Evolutionary conservation across 1,284 basidiomycete genomes (phyloP).

Genomic region (Moesziomyces globuligerus): DNA sequence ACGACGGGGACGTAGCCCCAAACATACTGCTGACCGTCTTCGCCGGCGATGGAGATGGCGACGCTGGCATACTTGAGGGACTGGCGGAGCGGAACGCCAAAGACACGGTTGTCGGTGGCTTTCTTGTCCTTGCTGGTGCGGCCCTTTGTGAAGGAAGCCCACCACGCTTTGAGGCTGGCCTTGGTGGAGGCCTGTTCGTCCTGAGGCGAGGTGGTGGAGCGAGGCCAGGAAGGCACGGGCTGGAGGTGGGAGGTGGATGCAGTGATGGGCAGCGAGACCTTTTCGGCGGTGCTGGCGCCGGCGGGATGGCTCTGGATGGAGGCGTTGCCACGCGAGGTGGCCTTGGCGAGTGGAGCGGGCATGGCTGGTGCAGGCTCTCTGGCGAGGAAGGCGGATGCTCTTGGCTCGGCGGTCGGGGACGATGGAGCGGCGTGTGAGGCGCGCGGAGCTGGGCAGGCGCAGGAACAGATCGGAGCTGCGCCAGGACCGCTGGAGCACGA

Average conservation of each 20-base stretch:
- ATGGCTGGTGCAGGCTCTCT: conserved; percentile 7
- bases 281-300: conserved; percentile 13
- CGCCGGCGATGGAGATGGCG: conserved; percentile 89
- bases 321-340: conserved; percentile 34
- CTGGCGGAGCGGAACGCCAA: conserved; percentile 84
- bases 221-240: conserved; percentile 41
- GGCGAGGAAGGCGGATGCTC: neutral
- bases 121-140: conserved; percentile 46
- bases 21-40: conserved; percentile 66
- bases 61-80: conserved; percentile 87
- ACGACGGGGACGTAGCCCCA: conserved; percentile 89
- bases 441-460: no score
- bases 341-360: conserved; percentile 40
- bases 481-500: neutral
- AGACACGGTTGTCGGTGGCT: conserved; percentile 70
- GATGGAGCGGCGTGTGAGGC: neutral
- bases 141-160: conserved; percentile 59
- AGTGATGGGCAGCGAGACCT: conserved; percentile 15
- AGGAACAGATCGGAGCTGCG: neutral
- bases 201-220: conserved; percentile 21
- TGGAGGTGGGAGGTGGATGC: conserved; percentile 46
- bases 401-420: neutral
- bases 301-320: conserved; percentile 41
- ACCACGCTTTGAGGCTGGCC: conserved; percentile 54
- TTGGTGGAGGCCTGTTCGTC: conserved; percentile 57